Base-by-base conservation (phyloP, 768 basidiomycete species). In the Mycena leptocephala region DNA sequence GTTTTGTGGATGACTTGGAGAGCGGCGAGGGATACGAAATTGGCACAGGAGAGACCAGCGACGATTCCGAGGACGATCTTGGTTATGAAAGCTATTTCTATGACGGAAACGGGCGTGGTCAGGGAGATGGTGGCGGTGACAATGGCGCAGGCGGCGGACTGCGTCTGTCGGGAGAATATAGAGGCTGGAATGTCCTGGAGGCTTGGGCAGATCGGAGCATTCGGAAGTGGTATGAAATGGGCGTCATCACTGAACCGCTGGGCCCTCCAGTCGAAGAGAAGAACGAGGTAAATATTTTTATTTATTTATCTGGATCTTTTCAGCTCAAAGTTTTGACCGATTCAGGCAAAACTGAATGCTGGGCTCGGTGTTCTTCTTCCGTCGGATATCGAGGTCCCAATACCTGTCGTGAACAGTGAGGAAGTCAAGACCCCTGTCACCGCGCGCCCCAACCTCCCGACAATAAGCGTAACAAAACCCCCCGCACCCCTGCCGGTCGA, bases 201-300 rank as follows among this genome's bases (percentile, higher is more conserved):
- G 97, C 97, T 18, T 95, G 95, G 94, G 97, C 96, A 61, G 97
- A 98, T 85, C 90, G 90, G 78, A 97, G 96, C 85, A 88, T 97
- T 61, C 91, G 94, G 82, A 92, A 92, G 82, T 99, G 97, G 97
- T 92, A 94, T 69, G 93, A 95, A 79, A 89, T 92, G 30, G 97
- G 97, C 3, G 83, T 96, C 39, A 88, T 96, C 39, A 84, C 91
- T 33, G 91, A 92, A 48, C 86, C 84, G 35, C 76, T 88, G 28
- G 70, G 85, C 43, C 82, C 87, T 37, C 72, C 85, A 7, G 84
- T 80, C n/a, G 84, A 88, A 39, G 87, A 88, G 77, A 89, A 89
- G 78, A 84, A 82, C 81, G 91, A 92, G 87, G 92, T 89, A 83
- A 81, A 86, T 82, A 80, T 79, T n/a, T 56, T 73, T 56, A 9